Evolutionary conservation across 257 asterid species (phyloP).

Genomic region (Penstemon eatonii): DNA sequence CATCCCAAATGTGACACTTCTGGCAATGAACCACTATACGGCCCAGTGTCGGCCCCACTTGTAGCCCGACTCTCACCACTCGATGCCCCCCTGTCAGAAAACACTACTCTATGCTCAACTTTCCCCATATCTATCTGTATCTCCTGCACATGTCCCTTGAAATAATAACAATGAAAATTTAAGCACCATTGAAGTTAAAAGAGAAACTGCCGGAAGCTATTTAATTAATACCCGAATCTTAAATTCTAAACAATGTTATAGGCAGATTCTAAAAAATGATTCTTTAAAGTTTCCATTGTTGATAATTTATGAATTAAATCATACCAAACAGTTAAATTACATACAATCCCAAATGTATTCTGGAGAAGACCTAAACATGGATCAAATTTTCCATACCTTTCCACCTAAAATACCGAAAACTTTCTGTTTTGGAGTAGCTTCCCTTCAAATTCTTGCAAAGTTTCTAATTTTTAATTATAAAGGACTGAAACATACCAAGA

Average conservation of each 20-base stretch:
- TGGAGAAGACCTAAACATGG: no score
- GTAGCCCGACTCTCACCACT: conserved; percentile 95
- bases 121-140: conserved; percentile 96
- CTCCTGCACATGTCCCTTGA: conserved; percentile 67
- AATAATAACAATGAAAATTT: conserved; percentile 2
- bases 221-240: not conserved
- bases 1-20: conserved; percentile 98
- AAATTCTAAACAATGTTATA: not conserved
- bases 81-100: conserved; percentile 82
- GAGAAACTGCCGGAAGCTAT: not conserved
- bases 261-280: not conserved
- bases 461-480: no score
- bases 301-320: not conserved
- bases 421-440: no score
- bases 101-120: conserved; percentile 92
- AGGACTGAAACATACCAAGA: no score
- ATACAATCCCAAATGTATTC: not conserved
- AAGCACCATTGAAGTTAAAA: conserved; percentile 4
- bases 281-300: not conserved
- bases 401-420: no score
- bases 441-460: no score
- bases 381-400: no score
- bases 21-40: conserved; percentile 74
- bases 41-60: conserved; percentile 78
- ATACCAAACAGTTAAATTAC: not conserved